These are phyloP conservation scores for Ilex asprella DNA, from an alignment of 257 asterid genomes.

Conservation along the genomic window DNA sequence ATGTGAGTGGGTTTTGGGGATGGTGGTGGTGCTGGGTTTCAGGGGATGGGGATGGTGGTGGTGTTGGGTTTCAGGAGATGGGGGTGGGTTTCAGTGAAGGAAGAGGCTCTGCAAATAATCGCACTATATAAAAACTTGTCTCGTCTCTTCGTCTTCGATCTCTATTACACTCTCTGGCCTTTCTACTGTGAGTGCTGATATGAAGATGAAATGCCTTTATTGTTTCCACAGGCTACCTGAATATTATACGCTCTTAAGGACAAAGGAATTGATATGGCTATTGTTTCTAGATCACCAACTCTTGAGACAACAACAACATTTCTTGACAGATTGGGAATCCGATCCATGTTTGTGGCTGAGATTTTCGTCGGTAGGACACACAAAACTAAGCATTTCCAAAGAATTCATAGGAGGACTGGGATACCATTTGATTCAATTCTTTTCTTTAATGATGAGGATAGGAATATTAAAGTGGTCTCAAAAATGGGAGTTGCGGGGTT, in stretches of 20 bases:
- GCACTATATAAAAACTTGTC: constrained; percentile 17
- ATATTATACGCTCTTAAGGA: constrained; percentile 25
- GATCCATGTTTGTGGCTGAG: constrained; percentile 26
- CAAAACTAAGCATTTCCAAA: constrained; percentile 33
- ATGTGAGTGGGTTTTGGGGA: no score
- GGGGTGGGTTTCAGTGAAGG: no score
- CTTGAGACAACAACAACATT: constrained; percentile 20
- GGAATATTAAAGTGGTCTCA: constrained; percentile 28
- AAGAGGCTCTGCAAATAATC: constrained; percentile 21
- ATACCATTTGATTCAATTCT: constrained; percentile 28
- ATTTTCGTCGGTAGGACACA: constrained; percentile 28
- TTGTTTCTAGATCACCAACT: constrained; percentile 32
- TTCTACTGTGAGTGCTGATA: constrained; percentile 20
- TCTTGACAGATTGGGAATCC: constrained; percentile 17
- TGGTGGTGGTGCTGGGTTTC: no score
- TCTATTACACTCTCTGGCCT: constrained; percentile 24
- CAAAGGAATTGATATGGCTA: constrained; percentile 20
- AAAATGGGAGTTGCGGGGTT: no score
- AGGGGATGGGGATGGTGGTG: no score
- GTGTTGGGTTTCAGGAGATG: no score
- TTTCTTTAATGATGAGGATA: constrained; percentile 32
- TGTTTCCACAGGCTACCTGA: constrained; percentile 28
- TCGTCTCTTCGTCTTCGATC: constrained; percentile 31
- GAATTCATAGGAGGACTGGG: constrained; percentile 19
- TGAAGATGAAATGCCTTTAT: constrained; percentile 13